These are phyloP conservation scores for Solanum neorickii DNA, from an alignment of 257 asterid species.

Conservation along the genomic window DNA sequence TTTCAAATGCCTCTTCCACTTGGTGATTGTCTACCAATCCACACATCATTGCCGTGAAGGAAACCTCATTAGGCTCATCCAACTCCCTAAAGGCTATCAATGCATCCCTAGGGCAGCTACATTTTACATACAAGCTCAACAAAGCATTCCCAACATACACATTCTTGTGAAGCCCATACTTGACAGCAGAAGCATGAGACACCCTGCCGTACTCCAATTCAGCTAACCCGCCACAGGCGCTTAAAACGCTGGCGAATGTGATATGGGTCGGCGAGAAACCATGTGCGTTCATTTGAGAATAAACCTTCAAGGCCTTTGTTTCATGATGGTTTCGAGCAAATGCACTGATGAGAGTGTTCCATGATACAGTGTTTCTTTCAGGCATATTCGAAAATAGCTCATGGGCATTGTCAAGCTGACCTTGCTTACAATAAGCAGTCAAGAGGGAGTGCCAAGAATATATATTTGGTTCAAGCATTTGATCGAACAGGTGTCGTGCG, in stretches of 20 bases:
- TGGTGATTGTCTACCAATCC: neutral
- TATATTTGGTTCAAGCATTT: neutral
- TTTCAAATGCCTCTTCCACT: neutral
- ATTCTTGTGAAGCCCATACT: slow-evolving; percentile 7
- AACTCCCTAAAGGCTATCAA: neutral
- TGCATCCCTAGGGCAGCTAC: neutral
- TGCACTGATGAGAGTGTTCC: slow-evolving; percentile 13
- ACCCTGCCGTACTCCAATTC: slow-evolving; percentile 4
- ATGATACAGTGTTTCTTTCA: slow-evolving; percentile 6
- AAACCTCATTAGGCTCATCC: slow-evolving; percentile 1
- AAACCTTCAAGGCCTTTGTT: slow-evolving; percentile 11
- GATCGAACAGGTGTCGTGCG: neutral
- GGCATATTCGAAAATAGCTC: slow-evolving; percentile 6
- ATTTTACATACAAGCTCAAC: neutral
- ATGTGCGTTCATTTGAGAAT: neutral
- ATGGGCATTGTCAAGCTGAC: slow-evolving; percentile 1
- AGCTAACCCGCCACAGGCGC: slow-evolving; percentile 11
- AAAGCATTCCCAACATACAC: slow-evolving; percentile 3
- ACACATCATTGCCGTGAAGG: neutral
- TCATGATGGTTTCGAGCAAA: slow-evolving; percentile 7
- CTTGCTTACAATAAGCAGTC: slow-evolving; percentile 9
- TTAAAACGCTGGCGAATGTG: slow-evolving; percentile 7
- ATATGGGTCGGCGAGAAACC: slow-evolving; percentile 9
- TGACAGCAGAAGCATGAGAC: slow-evolving; percentile 2
- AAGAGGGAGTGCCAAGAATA: neutral